These are phyloP conservation scores for Viola odorata DNA, from an alignment of 345 rosid species.

Conservation along the genomic window DNA sequence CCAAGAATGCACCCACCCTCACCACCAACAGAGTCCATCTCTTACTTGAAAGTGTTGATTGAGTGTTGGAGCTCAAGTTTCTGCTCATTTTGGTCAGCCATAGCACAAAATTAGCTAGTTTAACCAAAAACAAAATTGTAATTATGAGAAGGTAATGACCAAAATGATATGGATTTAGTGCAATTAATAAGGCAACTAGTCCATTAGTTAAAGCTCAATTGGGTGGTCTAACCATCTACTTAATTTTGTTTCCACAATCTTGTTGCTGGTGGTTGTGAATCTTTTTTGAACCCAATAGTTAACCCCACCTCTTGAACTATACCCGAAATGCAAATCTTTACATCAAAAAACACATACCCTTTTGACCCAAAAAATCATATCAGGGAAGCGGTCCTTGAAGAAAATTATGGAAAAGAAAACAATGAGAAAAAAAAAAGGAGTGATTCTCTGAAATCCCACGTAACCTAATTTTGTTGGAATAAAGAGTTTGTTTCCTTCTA, in stretches of 20 bases:
- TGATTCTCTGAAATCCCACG: no score
- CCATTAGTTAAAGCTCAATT: conserved; percentile 2
- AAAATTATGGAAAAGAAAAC: no score
- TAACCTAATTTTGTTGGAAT: no score
- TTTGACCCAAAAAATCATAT: no score
- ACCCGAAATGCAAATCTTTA: background rate
- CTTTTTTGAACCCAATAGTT: background rate
- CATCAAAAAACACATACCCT: no score
- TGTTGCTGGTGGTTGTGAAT: conserved; percentile 15
- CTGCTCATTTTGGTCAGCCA: conserved; percentile 28
- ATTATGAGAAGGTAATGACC: background rate
- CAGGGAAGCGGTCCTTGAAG: no score
- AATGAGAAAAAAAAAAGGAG: no score
- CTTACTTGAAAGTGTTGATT: background rate
- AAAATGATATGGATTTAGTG: background rate
- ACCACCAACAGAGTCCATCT: conserved; percentile 37
- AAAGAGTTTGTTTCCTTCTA: no score
- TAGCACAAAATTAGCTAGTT: background rate
- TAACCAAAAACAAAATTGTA: background rate
- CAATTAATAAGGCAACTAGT: conserved; percentile 4
- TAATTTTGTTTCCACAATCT: background rate
- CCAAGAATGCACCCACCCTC: conserved; percentile 59
- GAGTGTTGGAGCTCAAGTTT: conserved; percentile 9
- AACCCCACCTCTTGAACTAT: background rate
- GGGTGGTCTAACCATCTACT: conserved; percentile 32